phyloP scores from a whole-genome alignment of 192 early-diverging fungal species.

The Coemansia sp. region DNA sequence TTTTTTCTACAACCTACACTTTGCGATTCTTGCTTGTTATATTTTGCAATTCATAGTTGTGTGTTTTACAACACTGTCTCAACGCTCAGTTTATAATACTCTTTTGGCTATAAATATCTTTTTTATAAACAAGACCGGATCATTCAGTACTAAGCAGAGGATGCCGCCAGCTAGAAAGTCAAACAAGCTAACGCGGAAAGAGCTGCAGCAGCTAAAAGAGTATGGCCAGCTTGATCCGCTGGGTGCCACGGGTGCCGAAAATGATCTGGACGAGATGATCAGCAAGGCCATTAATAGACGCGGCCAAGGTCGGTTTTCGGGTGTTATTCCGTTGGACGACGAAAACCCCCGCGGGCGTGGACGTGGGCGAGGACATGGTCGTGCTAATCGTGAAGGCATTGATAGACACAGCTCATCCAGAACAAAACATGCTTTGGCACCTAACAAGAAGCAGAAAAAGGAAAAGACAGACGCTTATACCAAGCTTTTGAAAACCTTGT shows the following conservation, averaged over 20 bases:
- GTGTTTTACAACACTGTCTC: neutral
- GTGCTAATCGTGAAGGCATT: neutral
- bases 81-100: neutral
- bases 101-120: neutral
- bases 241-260: conserved; percentile 27
- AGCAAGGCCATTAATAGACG: conserved; percentile 49
- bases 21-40: too few species aligned
- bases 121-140: neutral
- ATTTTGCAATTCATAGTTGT: too few species aligned
- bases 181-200: conserved; percentile 44
- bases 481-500: conserved; percentile 34
- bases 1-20: too few species aligned
- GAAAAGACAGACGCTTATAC: conserved; percentile 35
- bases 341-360: neutral
- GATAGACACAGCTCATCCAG: neutral
- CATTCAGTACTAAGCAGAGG: neutral
- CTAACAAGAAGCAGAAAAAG: conserved; percentile 11
- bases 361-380: neutral
- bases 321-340: conserved; percentile 3
- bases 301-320: conserved; percentile 28
- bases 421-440: neutral
- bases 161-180: conserved; percentile 53
- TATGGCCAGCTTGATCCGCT: conserved; percentile 68
- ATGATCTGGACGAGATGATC: conserved; percentile 43
- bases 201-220: conserved; percentile 62